phyloP scores from a whole-genome alignment of 2,329 filamentous ascomycete genomes.

The Botryotinia calthae region DNA sequence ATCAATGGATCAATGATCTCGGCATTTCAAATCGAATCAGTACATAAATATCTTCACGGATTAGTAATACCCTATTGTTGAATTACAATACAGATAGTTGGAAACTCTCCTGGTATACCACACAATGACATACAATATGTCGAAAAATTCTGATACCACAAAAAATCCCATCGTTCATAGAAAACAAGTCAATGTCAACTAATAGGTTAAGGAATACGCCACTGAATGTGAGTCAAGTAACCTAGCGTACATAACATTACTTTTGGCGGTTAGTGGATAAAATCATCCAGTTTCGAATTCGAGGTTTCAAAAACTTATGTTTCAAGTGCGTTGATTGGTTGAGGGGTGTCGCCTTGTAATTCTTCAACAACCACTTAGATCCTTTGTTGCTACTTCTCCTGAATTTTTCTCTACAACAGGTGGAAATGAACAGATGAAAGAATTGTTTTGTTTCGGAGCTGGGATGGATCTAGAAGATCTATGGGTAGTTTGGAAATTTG shows the following conservation, averaged over 20 bases:
- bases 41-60: not conserved
- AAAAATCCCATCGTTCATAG: not conserved
- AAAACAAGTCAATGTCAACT: not conserved
- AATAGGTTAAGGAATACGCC: not conserved
- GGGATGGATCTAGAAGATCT: not conserved
- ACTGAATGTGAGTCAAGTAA: not conserved
- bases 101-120: not conserved
- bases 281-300: not conserved
- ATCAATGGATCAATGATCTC: not conserved
- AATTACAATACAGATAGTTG: not conserved
- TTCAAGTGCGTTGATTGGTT: conserved; percentile 13
- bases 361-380: not conserved
- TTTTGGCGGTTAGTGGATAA: not conserved
- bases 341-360: not conserved
- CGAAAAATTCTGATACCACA: not conserved
- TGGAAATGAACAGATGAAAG: not conserved
- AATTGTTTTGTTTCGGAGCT: not conserved
- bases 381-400: not conserved
- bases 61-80: not conserved
- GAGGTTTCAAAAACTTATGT: not conserved
- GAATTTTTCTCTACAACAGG: too few relatives aligned
- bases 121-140: not conserved
- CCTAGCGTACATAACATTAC: not conserved
- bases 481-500: not conserved
- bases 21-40: not conserved